phyloP scores from a whole-genome alignment of 345 rosid genomes.

The Nephelium lappaceum region DNA sequence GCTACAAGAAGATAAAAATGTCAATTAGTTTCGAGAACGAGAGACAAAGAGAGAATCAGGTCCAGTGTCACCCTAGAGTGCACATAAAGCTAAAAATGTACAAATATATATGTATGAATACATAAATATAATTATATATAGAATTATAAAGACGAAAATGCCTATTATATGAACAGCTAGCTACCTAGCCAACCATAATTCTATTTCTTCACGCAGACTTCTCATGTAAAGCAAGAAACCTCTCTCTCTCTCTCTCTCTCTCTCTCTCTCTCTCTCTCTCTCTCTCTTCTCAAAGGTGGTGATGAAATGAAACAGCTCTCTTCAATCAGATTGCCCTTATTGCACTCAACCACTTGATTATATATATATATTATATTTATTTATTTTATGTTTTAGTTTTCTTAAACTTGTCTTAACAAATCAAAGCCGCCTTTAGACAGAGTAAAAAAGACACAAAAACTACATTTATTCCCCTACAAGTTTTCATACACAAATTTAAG shows the following conservation, averaged over 20 bases:
- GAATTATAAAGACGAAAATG: conserved; percentile 11
- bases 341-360: conserved; percentile 56
- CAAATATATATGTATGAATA: background rate
- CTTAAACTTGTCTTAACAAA: conserved; percentile 25
- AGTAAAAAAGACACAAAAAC: conserved; percentile 34
- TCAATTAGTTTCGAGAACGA: background rate
- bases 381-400: background rate
- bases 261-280: conserved; percentile 26
- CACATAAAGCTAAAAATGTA: conserved; percentile 12
- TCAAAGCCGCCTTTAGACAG: conserved; percentile 29
- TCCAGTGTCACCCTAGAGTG: conserved; percentile 24
- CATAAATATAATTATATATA: background rate
- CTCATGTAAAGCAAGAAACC: conserved; percentile 23
- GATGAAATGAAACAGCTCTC: conserved; percentile 28
- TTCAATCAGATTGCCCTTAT: conserved; percentile 61
- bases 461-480: conserved; percentile 50
- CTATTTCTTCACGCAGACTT: conserved; percentile 26
- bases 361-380: conserved; percentile 16
- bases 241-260: conserved; percentile 16
- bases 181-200: conserved; percentile 10
- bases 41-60: conserved; percentile 11
- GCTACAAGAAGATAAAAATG: background rate
- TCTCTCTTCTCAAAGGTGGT: conserved; percentile 31
- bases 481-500: conserved; percentile 31
- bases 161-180: conserved; percentile 7